Evolutionary conservation across 139 green algal species (phyloP), one percentile per base, ranked within the genome.

Genomic region (Tetraselmis chui): DNA sequence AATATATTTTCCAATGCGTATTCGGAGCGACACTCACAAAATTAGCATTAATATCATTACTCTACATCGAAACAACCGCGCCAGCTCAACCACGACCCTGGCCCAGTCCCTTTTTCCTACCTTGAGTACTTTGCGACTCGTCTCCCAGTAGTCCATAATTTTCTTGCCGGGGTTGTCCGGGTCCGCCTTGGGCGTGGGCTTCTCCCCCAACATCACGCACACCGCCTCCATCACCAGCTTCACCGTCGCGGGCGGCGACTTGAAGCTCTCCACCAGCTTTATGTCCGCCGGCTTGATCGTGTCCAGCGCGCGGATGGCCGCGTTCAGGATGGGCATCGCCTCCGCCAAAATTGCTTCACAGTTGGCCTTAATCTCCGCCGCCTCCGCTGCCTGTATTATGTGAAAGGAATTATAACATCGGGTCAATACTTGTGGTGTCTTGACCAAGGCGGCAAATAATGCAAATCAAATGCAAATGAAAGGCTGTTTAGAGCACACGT

Each of bases 191-290:
- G 75, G 79, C n/a, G 76, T 79, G 74, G 86, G 80, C 77, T 87
- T 85, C 23, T 86, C 67, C n/a, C 83, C 83, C 31, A 89, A 77
- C 29, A 83, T 59, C 45, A 89, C 86, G 83, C 86, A 89, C 28
- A 89, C 86, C 28, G 86, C 83, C 80, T 89, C 86, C 86, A 89
- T 80, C 18, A 89, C 86, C 28, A 87, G 77, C 81, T 89, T 89
- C n/a, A 89, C 76, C 29, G 83, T 32, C 1, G 76, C 82, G 28
- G 86, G 86, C 5, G 86, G 86, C 32, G 83, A 86, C 76, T 84
- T 89, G 79, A 89, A 83, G 27, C 26, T 82, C 76, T 86, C 23
- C 74, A 89, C 83, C 18, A 83, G 79, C 75, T 89, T 87, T 79
- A 89, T 89, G 78, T 89, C 86, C 22, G 79, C 76, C 25, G 80